Percentiles rank a stretch among this genome's conserved stretches.
Evolutionary conservation across 2,329 filamentous ascomycete genomes (phyloP).

Genomic region (Sclerotinia glacialis): DNA sequence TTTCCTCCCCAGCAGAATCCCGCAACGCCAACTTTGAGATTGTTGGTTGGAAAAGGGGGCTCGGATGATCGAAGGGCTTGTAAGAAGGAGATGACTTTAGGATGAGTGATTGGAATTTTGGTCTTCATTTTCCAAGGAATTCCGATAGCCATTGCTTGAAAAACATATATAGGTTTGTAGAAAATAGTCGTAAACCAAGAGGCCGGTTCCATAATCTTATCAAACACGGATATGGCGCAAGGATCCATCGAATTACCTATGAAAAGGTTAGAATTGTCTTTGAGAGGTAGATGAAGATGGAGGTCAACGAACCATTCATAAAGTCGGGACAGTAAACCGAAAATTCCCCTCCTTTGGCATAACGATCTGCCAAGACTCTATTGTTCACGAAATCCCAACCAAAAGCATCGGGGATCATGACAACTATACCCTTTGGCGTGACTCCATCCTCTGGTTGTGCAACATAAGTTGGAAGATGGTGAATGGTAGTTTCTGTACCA

Average conservation of each 20-base stretch:
- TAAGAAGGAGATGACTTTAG: conserved; percentile 45
- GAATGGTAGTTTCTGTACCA: conserved; percentile 44
- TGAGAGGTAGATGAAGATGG: neutral
- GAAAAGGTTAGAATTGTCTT: neutral
- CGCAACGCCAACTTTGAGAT: conserved; percentile 49
- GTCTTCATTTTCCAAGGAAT: conserved; percentile 36
- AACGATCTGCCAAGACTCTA: conserved; percentile 48
- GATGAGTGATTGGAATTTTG: conserved; percentile 34
- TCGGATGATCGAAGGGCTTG: conserved; percentile 38
- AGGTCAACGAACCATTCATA: conserved; percentile 44
- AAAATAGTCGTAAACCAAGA: conserved; percentile 31
- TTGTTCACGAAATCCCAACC: conserved; percentile 51
- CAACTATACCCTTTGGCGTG: conserved; percentile 44
- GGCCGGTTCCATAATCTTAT: conserved; percentile 29
- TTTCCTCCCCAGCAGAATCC: conserved; percentile 66
- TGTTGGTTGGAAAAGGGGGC: conserved; percentile 30
- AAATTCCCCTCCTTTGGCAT: conserved; percentile 46
- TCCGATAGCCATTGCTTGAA: conserved; percentile 40
- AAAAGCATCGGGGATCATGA: conserved; percentile 51
- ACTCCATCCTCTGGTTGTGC: conserved; percentile 39
- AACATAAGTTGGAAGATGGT: conserved; percentile 48
- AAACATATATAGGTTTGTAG: conserved; percentile 43
- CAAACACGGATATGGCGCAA: conserved; percentile 25
- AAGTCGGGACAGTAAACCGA: conserved; percentile 52
- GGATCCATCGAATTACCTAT: conserved; percentile 20